Conservation (phyloP, 352 stramenopile genomes). For the Hyaloperonospora brassicae region DNA sequence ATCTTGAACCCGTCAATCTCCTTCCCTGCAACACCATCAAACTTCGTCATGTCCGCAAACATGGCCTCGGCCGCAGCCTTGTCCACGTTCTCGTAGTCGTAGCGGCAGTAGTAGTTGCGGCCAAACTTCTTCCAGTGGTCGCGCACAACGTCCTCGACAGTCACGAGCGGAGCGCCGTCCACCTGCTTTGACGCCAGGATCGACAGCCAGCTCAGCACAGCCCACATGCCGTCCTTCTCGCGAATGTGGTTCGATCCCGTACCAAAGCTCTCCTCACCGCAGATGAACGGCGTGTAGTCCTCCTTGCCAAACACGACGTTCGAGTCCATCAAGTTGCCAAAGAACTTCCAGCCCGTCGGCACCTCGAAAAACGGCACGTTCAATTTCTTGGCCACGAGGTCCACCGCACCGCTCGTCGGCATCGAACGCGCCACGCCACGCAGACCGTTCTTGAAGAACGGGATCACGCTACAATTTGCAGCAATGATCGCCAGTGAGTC, state of each 20-base stretch:
- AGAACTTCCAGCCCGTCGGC: conserved; percentile 99
- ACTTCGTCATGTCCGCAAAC: conserved; percentile 69
- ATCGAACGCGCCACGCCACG: conserved; percentile 96
- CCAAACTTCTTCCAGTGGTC: conserved; percentile 96
- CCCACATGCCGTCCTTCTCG: conserved; percentile 99
- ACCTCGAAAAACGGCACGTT: conserved; percentile 95
- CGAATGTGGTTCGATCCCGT: conserved; percentile 98
- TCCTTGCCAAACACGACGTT: conserved; percentile 92
- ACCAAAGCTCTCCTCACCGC: conserved; percentile 97
- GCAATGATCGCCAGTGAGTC: conserved; percentile 98
- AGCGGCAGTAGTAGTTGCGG: conserved; percentile 98
- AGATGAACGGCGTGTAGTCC: conserved; percentile 98
- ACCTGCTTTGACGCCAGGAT: conserved; percentile 91
- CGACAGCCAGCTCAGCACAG: conserved; percentile 97
- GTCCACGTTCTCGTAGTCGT: conserved; percentile 98
- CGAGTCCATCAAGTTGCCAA: conserved; percentile 99
- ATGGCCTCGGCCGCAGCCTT: conserved; percentile 71
- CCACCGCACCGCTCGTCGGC: conserved; percentile 95
- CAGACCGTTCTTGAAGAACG: conserved; percentile 93
- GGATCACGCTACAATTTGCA: conserved; percentile 94
- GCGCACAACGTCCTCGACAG: conserved; percentile 94
- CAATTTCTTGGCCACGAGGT: conserved; percentile 94
- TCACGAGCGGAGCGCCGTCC: conserved; percentile 85
- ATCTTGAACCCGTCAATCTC: conserved; percentile 73
- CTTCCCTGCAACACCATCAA: conserved; percentile 57